Evolutionary conservation across 2,329 filamentous ascomycete species (phyloP), one percentile per base, ranked within the genome.

Genomic region (Arthrobotrys sinensis): DNA sequence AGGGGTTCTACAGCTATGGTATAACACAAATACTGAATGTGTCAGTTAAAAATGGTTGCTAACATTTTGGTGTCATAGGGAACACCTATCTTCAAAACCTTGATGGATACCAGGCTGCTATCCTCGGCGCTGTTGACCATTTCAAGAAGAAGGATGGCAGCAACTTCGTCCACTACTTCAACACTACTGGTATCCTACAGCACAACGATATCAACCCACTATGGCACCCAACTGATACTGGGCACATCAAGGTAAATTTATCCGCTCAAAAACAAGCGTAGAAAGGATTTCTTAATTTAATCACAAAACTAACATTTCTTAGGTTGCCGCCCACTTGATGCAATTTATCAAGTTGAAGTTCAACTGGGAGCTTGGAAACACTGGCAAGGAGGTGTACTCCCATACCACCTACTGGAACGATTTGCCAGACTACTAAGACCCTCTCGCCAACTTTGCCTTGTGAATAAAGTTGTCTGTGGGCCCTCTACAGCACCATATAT

Each of bases 161-260:
- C 71, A 85, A 86, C 0, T 90, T 89, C 66, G 87, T 90, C 34
- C 87, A 89, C 81, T 89, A 89, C 80, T 90, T 91, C 83, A 88
- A 90, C 80, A 90, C 88, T 0, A 88, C 86, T 8, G 89, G 89
- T 0, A 88, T 90, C 52, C 81, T 91, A 80, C 87, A 90, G 80
- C 88, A 90, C 81, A 90, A 90, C 79, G 89, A 90, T 81, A 88
- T 90, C 76, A 86, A 85, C 1, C 88, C 89, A 5, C 85, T 86
- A 80, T 89, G 85, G 80, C 89, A 91, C 81, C 89, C 88, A 0
- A 90, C 88, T 0, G 89, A 91, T 81, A 86, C 90, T 6, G 88
- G 89, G 0, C 87, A 89, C 67, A 85, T 90, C 81, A 90, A 91
- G 82, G 72, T 76, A 76, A 38, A 21, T 21, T 40, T 36, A n/a